Conservation (phyloP, 2,329 filamentous ascomycete species). For the Fonsecaea nubica region DNA sequence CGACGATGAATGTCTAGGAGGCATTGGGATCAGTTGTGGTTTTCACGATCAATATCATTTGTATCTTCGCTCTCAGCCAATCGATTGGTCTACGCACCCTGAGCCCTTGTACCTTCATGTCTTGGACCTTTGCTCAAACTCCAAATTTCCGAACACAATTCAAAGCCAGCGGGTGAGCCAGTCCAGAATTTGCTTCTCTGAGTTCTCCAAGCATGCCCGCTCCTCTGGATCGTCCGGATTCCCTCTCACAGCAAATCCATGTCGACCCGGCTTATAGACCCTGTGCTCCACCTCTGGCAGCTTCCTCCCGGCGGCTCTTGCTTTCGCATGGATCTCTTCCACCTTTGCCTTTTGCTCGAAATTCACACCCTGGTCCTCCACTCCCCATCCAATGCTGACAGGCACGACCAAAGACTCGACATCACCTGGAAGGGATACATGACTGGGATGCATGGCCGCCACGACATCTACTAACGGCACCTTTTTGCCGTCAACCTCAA, state of each 20-base stretch:
- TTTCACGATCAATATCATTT: too few species aligned
- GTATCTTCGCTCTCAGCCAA: too few species aligned
- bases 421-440: conserved; percentile 57
- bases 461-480: conserved; percentile 57
- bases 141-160: conserved; percentile 5
- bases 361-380: conserved; percentile 38
- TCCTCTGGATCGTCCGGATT: conserved; percentile 48
- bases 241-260: conserved; percentile 49
- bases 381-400: conserved; percentile 39
- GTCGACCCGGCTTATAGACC: conserved; percentile 46
- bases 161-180: conserved; percentile 40
- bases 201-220: conserved; percentile 46
- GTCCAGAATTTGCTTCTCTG: conserved; percentile 44
- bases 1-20: too few species aligned
- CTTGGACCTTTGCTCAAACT: background rate
- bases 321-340: conserved; percentile 37
- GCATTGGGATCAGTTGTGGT: background rate
- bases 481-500: conserved; percentile 44
- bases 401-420: conserved; percentile 45
- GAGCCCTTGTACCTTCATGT: too few species aligned
- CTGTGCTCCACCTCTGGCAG: conserved; percentile 45
- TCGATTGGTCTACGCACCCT: too few species aligned
- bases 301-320: conserved; percentile 34
- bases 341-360: conserved; percentile 38
- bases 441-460: conserved; percentile 62